phyloP scores from a whole-genome alignment of 805 yeast species.

The Naumovozyma castellii region DNA sequence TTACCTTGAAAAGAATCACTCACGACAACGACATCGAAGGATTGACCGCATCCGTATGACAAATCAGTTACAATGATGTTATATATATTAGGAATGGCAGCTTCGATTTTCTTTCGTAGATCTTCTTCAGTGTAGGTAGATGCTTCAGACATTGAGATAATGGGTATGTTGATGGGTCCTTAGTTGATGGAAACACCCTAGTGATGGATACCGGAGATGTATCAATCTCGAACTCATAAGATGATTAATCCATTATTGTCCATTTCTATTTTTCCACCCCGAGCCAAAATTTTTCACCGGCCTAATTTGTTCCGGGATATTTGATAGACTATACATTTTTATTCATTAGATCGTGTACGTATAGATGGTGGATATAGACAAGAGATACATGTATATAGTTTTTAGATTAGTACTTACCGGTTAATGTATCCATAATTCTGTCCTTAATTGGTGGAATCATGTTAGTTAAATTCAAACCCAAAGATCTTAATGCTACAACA shows the following conservation, averaged over 20 bases:
- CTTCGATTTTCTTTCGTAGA: slow-evolving; percentile 19
- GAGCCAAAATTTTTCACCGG: too few species aligned
- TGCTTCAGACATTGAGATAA: background rate
- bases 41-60: slow-evolving; percentile 95
- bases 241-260: too few species aligned
- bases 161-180: too few species aligned
- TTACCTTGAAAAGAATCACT: slow-evolving; percentile 62
- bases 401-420: slow-evolving; percentile 18
- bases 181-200: too few species aligned
- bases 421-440: slow-evolving; percentile 50
- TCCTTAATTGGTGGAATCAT: slow-evolving; percentile 56
- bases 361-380: too few species aligned
- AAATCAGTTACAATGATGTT: slow-evolving; percentile 32
- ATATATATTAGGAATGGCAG: slow-evolving; percentile 21
- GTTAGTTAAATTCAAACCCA: slow-evolving; percentile 68
- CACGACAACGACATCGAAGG: slow-evolving; percentile 87
- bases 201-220: too few species aligned
- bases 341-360: too few species aligned
- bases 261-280: too few species aligned
- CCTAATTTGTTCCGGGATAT: too few species aligned
- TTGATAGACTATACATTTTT: too few species aligned
- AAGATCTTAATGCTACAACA: slow-evolving; percentile 60
- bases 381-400: background rate
- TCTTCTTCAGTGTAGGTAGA: slow-evolving; percentile 14
- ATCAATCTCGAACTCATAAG: too few species aligned